Evolutionary conservation across 345 rosid genomes (phyloP), one percentile per base, ranked within the genome.

Genomic region (Rhizophora mangle): DNA sequence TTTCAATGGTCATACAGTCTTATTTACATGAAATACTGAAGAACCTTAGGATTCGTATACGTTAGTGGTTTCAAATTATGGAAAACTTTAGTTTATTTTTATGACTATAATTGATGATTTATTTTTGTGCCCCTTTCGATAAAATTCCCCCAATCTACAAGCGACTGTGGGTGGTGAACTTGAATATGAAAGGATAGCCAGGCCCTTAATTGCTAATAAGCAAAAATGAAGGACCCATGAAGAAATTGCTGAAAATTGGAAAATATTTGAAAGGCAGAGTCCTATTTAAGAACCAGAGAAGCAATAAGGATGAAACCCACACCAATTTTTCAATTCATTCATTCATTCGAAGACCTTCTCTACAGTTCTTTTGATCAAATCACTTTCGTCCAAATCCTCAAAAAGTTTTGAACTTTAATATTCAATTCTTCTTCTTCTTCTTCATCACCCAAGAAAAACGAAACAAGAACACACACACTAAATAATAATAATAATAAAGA

Each of bases 121-220:
- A 34, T 34, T 34, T 34, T 7, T 34, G 37, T 7, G 37, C 6
- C 37, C 9, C 8, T 34, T 34, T 7, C 0, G 37, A 7, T 34
- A 34, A 34, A 34, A 34, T 34, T 34, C 37, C 37, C 37, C 10
- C 37, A 34, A 8, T 9, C 9, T 34, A 34, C 37, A 6, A 7
- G 37, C 9, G 37, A 8, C 37, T 34, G 37, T 34, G 9, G 7
- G 37, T 0, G 37, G 8, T 0, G 37, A 34, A 34, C 37, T 34
- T 34, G 37, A 34, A 34, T 1, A 34, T 34, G 37, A 34, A 34
- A 34, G 8, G 10, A 8, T 8, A 8, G 37, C 9, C 49, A 46
- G 72, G 1, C 56, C 64, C 37, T 46, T 19, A 20, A 37, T 26
- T 57, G 63, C 36, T 22, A 68, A 68, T 58, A 18, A 57, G 2